Conservation (phyloP, 2,329 filamentous ascomycete species). For the Tolypocladium nubicola region DNA sequence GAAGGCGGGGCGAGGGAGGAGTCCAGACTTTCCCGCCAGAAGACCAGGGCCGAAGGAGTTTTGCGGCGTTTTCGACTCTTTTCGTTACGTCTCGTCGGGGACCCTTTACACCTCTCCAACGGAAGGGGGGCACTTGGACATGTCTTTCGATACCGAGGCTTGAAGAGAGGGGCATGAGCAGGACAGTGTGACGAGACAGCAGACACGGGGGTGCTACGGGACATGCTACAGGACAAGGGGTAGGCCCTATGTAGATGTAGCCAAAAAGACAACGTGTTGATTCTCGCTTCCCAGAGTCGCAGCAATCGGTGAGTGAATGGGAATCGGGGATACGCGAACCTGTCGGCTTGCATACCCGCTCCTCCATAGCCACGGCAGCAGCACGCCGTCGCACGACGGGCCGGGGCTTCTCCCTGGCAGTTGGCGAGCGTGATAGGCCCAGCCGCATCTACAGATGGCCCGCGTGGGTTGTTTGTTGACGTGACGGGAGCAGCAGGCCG, state of each 20-base stretch:
- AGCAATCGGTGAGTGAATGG: not conserved
- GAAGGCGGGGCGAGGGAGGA: not conserved
- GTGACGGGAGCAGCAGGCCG: not conserved
- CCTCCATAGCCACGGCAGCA: not conserved
- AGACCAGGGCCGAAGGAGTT: not conserved
- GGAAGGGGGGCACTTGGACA: not conserved
- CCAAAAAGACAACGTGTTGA: not conserved
- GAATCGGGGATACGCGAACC: not conserved
- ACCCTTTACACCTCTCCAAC: not conserved
- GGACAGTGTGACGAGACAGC: not conserved
- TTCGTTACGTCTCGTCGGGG: not conserved
- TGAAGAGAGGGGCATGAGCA: not conserved
- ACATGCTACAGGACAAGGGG: not conserved
- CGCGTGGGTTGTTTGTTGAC: not conserved
- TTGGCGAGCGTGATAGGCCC: not conserved
- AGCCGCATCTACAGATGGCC: not conserved
- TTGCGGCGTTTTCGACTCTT: not conserved
- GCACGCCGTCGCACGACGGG: not conserved
- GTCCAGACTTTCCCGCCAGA: not conserved
- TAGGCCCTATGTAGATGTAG: not conserved
- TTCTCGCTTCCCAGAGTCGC: not conserved
- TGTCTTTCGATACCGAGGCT: not conserved
- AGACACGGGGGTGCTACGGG: not conserved
- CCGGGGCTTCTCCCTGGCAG: not conserved
- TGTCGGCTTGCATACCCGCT: not conserved